Evolutionary conservation across 2,329 filamentous ascomycete species (phyloP).

Genomic region (Pseudocercospora eumusae): DNA sequence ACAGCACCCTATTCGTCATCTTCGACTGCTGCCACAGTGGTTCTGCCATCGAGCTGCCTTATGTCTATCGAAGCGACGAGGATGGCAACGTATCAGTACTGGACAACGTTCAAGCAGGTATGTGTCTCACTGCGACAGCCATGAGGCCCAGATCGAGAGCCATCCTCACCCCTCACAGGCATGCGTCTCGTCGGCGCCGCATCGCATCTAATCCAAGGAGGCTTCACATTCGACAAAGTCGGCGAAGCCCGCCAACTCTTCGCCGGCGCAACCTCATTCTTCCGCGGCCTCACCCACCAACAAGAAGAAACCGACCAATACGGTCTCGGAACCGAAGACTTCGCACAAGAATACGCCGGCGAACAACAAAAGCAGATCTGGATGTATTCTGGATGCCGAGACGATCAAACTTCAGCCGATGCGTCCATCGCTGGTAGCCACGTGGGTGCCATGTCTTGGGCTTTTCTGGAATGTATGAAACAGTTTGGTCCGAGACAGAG

Average conservation of each 20-base stretch:
- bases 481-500: slow-evolving; percentile 38
- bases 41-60: slow-evolving; percentile 61
- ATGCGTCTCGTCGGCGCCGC: slow-evolving; percentile 53
- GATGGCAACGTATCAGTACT: slow-evolving; percentile 59
- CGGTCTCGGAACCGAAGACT: slow-evolving; percentile 48
- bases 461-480: slow-evolving; percentile 50
- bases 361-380: slow-evolving; percentile 51
- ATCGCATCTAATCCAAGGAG: slow-evolving; percentile 52
- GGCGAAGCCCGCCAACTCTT: slow-evolving; percentile 56
- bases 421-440: slow-evolving; percentile 48
- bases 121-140: slow-evolving; percentile 26
- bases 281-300: slow-evolving; percentile 53
- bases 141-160: not conserved
- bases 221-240: slow-evolving; percentile 50
- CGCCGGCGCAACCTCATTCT: slow-evolving; percentile 57
- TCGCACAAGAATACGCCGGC: slow-evolving; percentile 43
- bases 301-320: slow-evolving; percentile 47
- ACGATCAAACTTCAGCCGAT: slow-evolving; percentile 56
- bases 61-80: slow-evolving; percentile 58
- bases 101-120: slow-evolving; percentile 57
- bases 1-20: slow-evolving; percentile 56
- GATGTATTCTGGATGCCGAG: slow-evolving; percentile 55
- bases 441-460: slow-evolving; percentile 53
- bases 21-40: slow-evolving; percentile 66
- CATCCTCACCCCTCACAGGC: not conserved